Conservation (phyloP, 139 green algal species). For the Tetradesmus lagerheimii region DNA sequence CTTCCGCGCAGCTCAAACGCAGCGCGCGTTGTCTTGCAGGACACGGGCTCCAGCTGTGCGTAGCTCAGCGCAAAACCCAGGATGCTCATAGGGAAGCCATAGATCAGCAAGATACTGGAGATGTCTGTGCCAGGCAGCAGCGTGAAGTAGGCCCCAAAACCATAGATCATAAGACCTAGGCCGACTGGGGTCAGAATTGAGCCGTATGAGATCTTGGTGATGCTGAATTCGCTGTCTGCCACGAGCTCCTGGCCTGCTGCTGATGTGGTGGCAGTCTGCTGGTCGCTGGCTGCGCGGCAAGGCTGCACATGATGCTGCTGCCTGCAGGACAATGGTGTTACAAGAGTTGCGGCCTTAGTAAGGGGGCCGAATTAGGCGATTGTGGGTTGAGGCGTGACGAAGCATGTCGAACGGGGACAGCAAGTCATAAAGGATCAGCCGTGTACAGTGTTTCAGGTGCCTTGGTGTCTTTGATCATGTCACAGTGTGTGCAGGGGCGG, state of each 20-base stretch:
- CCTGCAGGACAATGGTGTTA: background rate
- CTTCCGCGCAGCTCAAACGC: conserved; percentile 81
- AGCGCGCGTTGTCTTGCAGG: conserved; percentile 79
- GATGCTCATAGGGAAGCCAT: conserved; percentile 96
- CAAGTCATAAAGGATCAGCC: too few relatives aligned
- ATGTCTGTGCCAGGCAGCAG: conserved; percentile 91
- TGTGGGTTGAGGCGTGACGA: too few relatives aligned
- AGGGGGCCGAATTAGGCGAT: background rate
- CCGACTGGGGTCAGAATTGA: conserved; percentile 87
- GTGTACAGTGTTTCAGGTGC: too few relatives aligned
- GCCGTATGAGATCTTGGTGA: conserved; percentile 89
- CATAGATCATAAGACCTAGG: conserved; percentile 82
- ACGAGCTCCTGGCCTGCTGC: conserved; percentile 3
- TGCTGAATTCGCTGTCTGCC: conserved; percentile 67
- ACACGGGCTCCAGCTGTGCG: conserved; percentile 72
- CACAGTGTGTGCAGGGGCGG: too few relatives aligned
- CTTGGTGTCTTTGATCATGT: too few relatives aligned
- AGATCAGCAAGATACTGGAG: conserved; percentile 95
- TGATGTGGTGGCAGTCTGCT: background rate
- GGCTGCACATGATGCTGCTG: background rate
- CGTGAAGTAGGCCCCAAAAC: conserved; percentile 95
- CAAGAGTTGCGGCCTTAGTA: background rate
- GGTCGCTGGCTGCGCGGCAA: background rate
- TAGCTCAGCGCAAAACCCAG: conserved; percentile 96
- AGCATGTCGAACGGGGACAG: too few relatives aligned